Evolutionary conservation across 495 filamentous ascomycete species (phyloP).

Genomic region (Tuber umbilicatum): DNA sequence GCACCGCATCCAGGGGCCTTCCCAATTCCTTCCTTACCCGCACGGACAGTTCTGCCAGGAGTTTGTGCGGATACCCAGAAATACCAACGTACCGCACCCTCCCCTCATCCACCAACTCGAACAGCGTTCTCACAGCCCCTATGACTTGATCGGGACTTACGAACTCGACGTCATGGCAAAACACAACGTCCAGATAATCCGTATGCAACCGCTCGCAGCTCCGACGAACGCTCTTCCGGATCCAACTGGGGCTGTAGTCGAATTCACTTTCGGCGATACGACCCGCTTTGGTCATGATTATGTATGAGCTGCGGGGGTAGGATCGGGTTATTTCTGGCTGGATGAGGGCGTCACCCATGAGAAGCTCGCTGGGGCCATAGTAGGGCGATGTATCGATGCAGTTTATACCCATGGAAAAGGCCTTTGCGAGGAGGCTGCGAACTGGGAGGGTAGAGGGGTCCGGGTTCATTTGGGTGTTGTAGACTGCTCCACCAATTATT

Average conservation of each 20-base stretch:
- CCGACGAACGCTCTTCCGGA: conserved; percentile 54
- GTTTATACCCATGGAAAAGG: conserved; percentile 64
- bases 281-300: conserved; percentile 63
- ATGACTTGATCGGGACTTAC: conserved; percentile 56
- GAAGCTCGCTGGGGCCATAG: conserved; percentile 86
- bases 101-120: conserved; percentile 57
- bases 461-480: conserved; percentile 85
- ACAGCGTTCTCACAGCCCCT: conserved; percentile 56
- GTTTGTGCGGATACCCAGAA: conserved; percentile 75
- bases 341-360: conserved; percentile 73
- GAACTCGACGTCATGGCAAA: conserved; percentile 71
- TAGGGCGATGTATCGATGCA: conserved; percentile 95
- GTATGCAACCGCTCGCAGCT: conserved; percentile 57
- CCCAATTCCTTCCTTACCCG: conserved; percentile 67
- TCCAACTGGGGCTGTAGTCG: conserved; percentile 59
- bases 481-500: conserved; percentile 88
- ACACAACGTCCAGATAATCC: conserved; percentile 62
- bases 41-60: conserved; percentile 67
- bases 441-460: conserved; percentile 75
- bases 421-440: conserved; percentile 65
- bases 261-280: conserved; percentile 55
- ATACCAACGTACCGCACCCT: conserved; percentile 78
- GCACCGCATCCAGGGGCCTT: conserved; percentile 78
- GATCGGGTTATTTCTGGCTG: conserved; percentile 44
- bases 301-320: conserved; percentile 52